Base-by-base conservation (phyloP, 352 stramenopile genomes). In the Pythium sp. region DNA sequence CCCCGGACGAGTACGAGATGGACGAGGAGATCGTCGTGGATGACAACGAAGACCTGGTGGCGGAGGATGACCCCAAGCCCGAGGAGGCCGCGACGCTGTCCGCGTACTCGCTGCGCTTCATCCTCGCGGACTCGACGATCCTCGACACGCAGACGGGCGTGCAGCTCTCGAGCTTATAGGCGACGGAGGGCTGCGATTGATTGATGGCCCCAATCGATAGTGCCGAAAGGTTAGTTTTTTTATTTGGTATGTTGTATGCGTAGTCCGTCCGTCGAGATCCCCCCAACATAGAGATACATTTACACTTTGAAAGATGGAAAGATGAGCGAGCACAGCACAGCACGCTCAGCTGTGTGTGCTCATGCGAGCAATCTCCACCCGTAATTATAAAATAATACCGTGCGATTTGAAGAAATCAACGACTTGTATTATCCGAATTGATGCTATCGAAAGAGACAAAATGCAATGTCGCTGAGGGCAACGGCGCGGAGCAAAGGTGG, bases 101-200 rank as follows among this genome's bases (percentile, higher is more conserved):
- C 32, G 85, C 85, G 36, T 91, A 90, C 76, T 93, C 85, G 70
- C 73, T 93, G 65, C 85, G 85, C 60, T 93, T 93, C 73, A 93
- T 93, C 66, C 77, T 93, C 58, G 77, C 78, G 55, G 85, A 93
- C 70, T 87, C 75, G 55, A 90, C 82, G 28, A 87, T 93, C 60
- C 82, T 93, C 47, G 85, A 93, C 72, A 84, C 80, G 26, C 72
- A 80, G 58, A 86, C 80, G 7, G 80, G 80, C 28, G 69, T 84
- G 24, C 80, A 88, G 64, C 55, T 61, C 56, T 66, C 54, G 34
- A 62, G 41, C 57, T 60, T 49, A 30, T 67, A 65, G 47, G 55
- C 9, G 12, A 43, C 3, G 8, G 36, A 41, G 34, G 34, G 34
- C 15, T 49, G 41, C 41, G 41, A 2, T 22, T n/a, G 41, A 22